These are phyloP conservation scores for Sicyos edulis DNA, from an alignment of 306 rosid genomes.

Conservation along the genomic window DNA sequence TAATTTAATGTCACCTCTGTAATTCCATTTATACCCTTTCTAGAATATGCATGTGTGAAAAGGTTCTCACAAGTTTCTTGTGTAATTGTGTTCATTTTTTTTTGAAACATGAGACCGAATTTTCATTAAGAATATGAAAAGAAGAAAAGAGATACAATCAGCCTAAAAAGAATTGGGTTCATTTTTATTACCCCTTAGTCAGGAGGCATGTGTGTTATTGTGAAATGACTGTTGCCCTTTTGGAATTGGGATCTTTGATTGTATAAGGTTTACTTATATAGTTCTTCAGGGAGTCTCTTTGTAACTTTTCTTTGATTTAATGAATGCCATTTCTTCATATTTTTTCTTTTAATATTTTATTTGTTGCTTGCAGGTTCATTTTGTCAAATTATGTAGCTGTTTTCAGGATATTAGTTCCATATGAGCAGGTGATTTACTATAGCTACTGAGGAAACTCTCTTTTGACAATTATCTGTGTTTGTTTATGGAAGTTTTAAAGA, in stretches of 20 bases:
- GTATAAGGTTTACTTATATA: not conserved
- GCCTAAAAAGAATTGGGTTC: no score
- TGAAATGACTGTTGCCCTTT: no score
- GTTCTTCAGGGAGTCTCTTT: not conserved
- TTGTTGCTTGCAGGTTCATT: slow-evolving; percentile 51
- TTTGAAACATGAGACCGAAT: no score
- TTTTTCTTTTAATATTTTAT: slow-evolving; percentile 15
- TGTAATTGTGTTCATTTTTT: not conserved
- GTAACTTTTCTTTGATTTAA: not conserved
- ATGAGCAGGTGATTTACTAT: slow-evolving; percentile 65
- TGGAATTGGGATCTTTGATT: not conserved
- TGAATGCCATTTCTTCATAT: slow-evolving; percentile 19
- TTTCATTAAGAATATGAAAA: no score
- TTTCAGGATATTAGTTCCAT: slow-evolving; percentile 70
- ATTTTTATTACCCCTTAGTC: not conserved
- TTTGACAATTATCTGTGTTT: slow-evolving; percentile 23
- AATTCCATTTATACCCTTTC: no score
- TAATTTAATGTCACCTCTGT: no score
- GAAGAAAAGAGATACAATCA: no score
- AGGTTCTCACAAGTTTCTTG: not conserved
- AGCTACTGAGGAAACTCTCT: slow-evolving; percentile 19
- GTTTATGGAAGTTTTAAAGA: slow-evolving; percentile 18
- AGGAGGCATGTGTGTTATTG: no score
- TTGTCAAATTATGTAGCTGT: slow-evolving; percentile 84
- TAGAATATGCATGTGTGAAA: no score